These are phyloP conservation scores for Anthostomella pinea DNA, from an alignment of 2,329 filamentous ascomycete genomes.

Conservation along the genomic window DNA sequence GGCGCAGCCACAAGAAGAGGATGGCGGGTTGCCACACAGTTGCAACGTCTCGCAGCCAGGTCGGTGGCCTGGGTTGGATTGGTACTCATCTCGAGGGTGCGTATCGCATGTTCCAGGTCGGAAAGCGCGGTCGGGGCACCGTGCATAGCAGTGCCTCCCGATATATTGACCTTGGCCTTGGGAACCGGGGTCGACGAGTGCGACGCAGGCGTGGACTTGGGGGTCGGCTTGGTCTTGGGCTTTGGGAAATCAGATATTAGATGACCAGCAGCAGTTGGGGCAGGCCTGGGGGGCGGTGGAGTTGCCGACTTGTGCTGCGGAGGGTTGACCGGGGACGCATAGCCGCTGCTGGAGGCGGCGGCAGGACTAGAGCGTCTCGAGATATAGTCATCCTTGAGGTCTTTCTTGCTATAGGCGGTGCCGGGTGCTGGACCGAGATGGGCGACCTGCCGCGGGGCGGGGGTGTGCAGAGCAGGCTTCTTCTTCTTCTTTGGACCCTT, in stretches of 20 bases:
- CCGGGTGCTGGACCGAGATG: slow-evolving; percentile 63
- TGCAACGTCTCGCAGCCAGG: slow-evolving; percentile 66
- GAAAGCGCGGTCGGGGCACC: slow-evolving; percentile 72
- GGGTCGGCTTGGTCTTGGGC: slow-evolving; percentile 54
- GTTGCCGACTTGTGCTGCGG: slow-evolving; percentile 51
- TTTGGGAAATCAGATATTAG: slow-evolving; percentile 76
- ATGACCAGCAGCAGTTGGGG: slow-evolving; percentile 70
- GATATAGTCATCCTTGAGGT: slow-evolving; percentile 71
- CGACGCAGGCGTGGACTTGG: slow-evolving; percentile 51
- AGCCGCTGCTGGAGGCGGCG: slow-evolving; percentile 32
- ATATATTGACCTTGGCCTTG: slow-evolving; percentile 67
- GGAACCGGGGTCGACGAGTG: slow-evolving; percentile 51
- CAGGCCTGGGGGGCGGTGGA: slow-evolving; percentile 47
- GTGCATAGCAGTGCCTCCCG: slow-evolving; percentile 78
- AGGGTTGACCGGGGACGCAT: slow-evolving; percentile 40
- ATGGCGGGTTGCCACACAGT: slow-evolving; percentile 84
- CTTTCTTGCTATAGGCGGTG: slow-evolving; percentile 70
- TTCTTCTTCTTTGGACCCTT: slow-evolving; percentile 54
- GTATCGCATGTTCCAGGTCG: slow-evolving; percentile 77
- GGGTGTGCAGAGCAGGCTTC: slow-evolving; percentile 61
- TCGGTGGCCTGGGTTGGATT: slow-evolving; percentile 68
- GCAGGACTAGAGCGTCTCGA: slow-evolving; percentile 44
- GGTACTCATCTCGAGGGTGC: slow-evolving; percentile 84
- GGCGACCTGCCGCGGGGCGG: slow-evolving; percentile 60
- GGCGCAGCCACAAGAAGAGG: slow-evolving; percentile 87